Base-by-base conservation (phyloP, 2,329 filamentous ascomycete genomes). In the Fusarium pilosicola region DNA sequence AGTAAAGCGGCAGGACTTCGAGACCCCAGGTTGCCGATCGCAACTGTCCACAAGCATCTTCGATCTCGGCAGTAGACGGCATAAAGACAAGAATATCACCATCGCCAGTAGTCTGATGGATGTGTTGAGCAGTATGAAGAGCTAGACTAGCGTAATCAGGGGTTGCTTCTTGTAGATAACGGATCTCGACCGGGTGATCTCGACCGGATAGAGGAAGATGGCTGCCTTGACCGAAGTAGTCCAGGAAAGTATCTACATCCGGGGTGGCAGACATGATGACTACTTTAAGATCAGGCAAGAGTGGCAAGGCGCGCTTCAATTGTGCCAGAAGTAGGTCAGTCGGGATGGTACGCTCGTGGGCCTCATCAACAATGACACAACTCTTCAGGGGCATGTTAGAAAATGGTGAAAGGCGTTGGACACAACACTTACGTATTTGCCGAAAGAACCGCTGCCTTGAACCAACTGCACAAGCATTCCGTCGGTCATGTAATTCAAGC, bases 1-100 rank as follows among this genome's bases (percentile, higher is more conserved):
- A 96, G 79, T 98, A 98, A 28, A 98, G 95, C 0, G 96, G 96
- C 15, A 98, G 85, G 69, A 98, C 95, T 66, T 97, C 88, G 3
- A 98, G 87, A 59, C 98, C 95, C 30, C 17, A 24, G 22, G 54
- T 34, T 26, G 54, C 54, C 13, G 28, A 26, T 48, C 55, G 39
- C n/a, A 58, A 32, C 24, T 58, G 30, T 34, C 18, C 41, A n/a
- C 55, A 58, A 48, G 55, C 41, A 48, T 26, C n/a, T 24, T 58
- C 55, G 11, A 58, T 58, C 28, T 58, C 55, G 24, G 18, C 26
- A 22, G 30, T 32, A 17, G 30, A 45, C 5, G 55, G n/a, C 55
- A 58, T 46, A 46, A 58, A 58, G n/a, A 58, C 22, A 30, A 58
- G 39, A 34, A 58, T 46, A 22, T 58, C 55, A 17, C 55, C 39